Percentiles rank a stretch among this genome's conserved stretches.
Evolutionary conservation across 768 basidiomycete species (phyloP).

Genomic region (Agrocybe praecox): DNA sequence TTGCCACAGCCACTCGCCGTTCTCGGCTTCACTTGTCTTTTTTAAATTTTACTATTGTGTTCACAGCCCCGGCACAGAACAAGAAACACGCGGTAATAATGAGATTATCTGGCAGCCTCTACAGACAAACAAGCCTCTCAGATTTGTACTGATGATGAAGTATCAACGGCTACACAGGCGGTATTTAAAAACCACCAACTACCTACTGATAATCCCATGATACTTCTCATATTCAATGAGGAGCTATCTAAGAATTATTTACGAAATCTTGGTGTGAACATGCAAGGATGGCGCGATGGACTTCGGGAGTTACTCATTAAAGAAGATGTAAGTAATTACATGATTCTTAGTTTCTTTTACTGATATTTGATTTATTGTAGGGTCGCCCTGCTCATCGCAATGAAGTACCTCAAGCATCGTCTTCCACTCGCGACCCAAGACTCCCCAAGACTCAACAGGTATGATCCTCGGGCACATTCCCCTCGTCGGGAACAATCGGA

Average conservation of each 20-base stretch:
- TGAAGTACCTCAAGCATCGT: too few relatives aligned
- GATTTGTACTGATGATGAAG: conserved; percentile 11
- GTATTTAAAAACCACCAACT: conserved; percentile 22
- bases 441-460: too few relatives aligned
- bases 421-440: background rate
- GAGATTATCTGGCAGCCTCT: too few relatives aligned
- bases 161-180: conserved; percentile 18
- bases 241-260: conserved; percentile 41
- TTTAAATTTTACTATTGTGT: conserved; percentile 1
- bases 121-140: too few relatives aligned
- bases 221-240: conserved; percentile 51
- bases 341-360: too few relatives aligned
- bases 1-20: conserved; percentile 2
- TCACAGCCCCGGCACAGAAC: too few relatives aligned
- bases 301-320: conserved; percentile 33
- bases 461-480: background rate
- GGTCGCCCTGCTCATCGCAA: background rate
- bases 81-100: too few relatives aligned
- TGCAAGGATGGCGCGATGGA: conserved; percentile 41
- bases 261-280: conserved; percentile 41
- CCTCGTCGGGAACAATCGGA: background rate
- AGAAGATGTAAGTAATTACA: conserved; percentile 3
- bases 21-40: background rate
- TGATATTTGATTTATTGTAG: background rate
- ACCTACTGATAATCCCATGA: conserved; percentile 28